Evolutionary conservation across 78 protist genomes (phyloP), one percentile per base, ranked within the genome.

Genomic region (Salpingoeca rosetta): DNA sequence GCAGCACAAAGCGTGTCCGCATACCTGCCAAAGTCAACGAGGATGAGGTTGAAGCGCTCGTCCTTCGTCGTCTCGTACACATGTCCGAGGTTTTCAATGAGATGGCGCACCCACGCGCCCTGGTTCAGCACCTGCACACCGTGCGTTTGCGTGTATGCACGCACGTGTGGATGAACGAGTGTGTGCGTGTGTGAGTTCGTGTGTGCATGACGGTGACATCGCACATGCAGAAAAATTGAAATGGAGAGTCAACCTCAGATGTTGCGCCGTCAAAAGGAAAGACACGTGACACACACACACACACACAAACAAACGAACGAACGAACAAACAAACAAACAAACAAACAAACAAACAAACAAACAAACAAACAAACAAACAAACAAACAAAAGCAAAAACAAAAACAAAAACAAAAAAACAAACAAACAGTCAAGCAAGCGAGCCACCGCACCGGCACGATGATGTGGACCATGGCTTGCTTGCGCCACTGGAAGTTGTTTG

Each of bases 381-480:
- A 56, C 11, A 25, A 22, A 56, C n/a, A 56, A 25, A 56, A 22
- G 22, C n/a, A 56, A 56, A 56, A 22, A 25, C n/a, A 56, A 11
- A 56, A 22, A 56, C n/a, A 56, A 56, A 56, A 22, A 56, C 22
- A 56, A 25, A 56, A 56, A 25, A 25, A 56, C 22, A 56, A 25
- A 56, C 22, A 56, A 25, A 56, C 22, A 56, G 42, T 7, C 82
- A 44, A 78, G 36, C 1, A 26, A 37, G 28, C 82, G 36, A 41
- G 82, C 56, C 42, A 41, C 56, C 42, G 39, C 39, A 80, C 83
- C 43, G 83, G 83, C 10, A 80, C 27, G 42, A 80, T n/a, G 11
- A 80, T 42, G 83, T 80, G 73, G 40, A 80, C 83, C 65, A n/a
- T 80, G 7, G 82, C 82, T 28, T 78, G 56, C 51, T 78, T 78